Evolutionary conservation across 2,329 filamentous ascomycete genomes (phyloP).

Genomic region (Epichloe scottii): DNA sequence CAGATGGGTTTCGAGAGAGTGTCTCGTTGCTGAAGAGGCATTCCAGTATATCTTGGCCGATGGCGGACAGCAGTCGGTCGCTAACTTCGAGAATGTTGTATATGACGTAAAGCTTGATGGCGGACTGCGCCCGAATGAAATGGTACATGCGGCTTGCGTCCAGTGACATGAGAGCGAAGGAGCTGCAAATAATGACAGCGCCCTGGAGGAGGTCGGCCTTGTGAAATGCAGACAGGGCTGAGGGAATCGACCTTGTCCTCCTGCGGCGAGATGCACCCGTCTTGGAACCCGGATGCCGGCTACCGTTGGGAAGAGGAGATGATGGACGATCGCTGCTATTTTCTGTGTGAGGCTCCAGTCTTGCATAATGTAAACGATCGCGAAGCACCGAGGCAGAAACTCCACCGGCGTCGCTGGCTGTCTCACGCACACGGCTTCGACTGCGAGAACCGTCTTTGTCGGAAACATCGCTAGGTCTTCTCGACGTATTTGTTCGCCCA

Average conservation of each 20-base stretch:
- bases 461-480: slow-evolving; percentile 19
- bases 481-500: slow-evolving; percentile 30
- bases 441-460: slow-evolving; percentile 27
- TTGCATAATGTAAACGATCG: slow-evolving; percentile 2
- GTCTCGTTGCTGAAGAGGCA: slow-evolving; percentile 91
- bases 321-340: slow-evolving; percentile 3
- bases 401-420: slow-evolving; percentile 9
- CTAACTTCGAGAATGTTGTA: slow-evolving; percentile 94
- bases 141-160: slow-evolving; percentile 98
- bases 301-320: slow-evolving; percentile 8
- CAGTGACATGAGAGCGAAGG: slow-evolving; percentile 72
- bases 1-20: slow-evolving; percentile 73
- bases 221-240: slow-evolving; percentile 71
- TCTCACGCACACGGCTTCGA: slow-evolving; percentile 23
- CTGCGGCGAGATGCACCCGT: slow-evolving; percentile 44
- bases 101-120: slow-evolving; percentile 97
- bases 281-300: slow-evolving; percentile 15
- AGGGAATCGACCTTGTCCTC: slow-evolving; percentile 73
- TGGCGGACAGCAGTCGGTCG: slow-evolving; percentile 76
- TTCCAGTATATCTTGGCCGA: slow-evolving; percentile 93
- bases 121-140: slow-evolving; percentile 87
- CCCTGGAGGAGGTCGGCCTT: slow-evolving; percentile 94
- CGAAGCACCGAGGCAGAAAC: slow-evolving; percentile 3
- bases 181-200: slow-evolving; percentile 75
- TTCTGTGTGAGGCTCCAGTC: background rate